Percentiles rank a stretch among this genome's conserved stretches.
Conservation (phyloP, 2,329 filamentous ascomycete genomes). For the Hypomyces rosellus region DNA sequence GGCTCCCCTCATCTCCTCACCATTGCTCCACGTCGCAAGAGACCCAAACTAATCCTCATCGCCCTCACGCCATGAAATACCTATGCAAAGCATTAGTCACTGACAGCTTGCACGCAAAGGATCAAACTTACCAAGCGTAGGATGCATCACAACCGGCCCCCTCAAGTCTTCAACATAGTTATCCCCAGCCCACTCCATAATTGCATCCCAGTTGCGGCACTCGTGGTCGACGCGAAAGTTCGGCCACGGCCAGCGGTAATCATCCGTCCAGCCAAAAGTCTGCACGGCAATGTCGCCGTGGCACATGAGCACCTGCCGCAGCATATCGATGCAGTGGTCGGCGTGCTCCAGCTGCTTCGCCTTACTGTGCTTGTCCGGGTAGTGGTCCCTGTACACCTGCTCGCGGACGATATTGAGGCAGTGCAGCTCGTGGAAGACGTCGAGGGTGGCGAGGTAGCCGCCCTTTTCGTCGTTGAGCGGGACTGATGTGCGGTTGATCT, state of each 20-base stretch:
- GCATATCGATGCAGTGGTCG: constrained; percentile 10
- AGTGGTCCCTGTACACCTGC: not conserved
- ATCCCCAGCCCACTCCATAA: not conserved
- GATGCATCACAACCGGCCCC: too few relatives aligned
- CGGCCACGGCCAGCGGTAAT: not conserved
- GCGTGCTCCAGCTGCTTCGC: not conserved
- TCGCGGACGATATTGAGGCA: not conserved
- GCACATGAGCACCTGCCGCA: constrained; percentile 12
- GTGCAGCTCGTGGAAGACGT: constrained; percentile 1
- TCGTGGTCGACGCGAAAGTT: constrained; percentile 1
- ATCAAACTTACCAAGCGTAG: too few relatives aligned
- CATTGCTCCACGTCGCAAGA: too few relatives aligned
- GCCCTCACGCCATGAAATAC: too few relatives aligned
- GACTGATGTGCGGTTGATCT: not conserved
- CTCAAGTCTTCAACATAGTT: too few relatives aligned
- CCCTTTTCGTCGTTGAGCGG: not conserved
- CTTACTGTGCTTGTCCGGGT: not conserved
- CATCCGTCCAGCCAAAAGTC: not conserved
- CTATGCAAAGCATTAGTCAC: too few relatives aligned
- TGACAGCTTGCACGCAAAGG: too few relatives aligned
- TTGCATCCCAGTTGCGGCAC: not conserved
- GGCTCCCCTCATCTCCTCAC: too few relatives aligned
- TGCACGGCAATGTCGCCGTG: constrained; percentile 5
- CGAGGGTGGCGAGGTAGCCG: not conserved
- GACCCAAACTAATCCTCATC: too few relatives aligned